Evolutionary conservation across 306 rosid genomes (phyloP).

Genomic region (Canavalia ensiformis): DNA sequence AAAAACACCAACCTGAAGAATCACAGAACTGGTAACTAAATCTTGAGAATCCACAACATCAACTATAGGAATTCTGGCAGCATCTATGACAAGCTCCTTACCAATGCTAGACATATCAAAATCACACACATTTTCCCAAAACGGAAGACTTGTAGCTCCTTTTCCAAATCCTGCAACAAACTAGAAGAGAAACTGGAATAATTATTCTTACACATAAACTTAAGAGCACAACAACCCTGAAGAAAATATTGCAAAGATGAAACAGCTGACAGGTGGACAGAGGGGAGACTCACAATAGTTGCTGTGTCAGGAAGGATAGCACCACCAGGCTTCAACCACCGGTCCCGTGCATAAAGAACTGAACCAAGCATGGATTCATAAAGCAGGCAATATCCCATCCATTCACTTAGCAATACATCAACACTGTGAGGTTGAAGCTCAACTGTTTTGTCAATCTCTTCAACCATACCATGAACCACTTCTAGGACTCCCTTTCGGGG

Average conservation of each 20-base stretch:
- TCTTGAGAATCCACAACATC: conserved; percentile 74
- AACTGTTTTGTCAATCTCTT: conserved; percentile 53
- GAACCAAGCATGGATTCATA: conserved; percentile 97
- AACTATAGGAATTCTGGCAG: conserved; percentile 84
- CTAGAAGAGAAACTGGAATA: conserved; percentile 55
- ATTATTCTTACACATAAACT: neutral
- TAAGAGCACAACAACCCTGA: neutral
- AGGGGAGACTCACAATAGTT: conserved; percentile 76
- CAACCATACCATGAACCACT: conserved; percentile 67
- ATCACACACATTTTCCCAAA: conserved; percentile 89
- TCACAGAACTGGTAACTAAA: conserved; percentile 74
- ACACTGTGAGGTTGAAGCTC: conserved; percentile 80
- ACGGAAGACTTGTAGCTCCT: conserved; percentile 90
- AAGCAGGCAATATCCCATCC: conserved; percentile 98
- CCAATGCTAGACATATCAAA: conserved; percentile 80
- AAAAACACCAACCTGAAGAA: conserved; percentile 76
- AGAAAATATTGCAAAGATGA: conserved; percentile 21
- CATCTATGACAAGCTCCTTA: conserved; percentile 77
- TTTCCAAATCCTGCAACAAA: conserved; percentile 96
- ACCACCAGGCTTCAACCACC: conserved; percentile 93
- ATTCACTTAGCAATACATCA: conserved; percentile 90
- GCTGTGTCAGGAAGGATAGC: conserved; percentile 96
- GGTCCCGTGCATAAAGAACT: conserved; percentile 91
- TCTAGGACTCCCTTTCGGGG: conserved; percentile 65
- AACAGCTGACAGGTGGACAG: neutral